phyloP scores from a whole-genome alignment of 805 yeast genomes.

The Myxozyma vanderwaltii region DNA sequence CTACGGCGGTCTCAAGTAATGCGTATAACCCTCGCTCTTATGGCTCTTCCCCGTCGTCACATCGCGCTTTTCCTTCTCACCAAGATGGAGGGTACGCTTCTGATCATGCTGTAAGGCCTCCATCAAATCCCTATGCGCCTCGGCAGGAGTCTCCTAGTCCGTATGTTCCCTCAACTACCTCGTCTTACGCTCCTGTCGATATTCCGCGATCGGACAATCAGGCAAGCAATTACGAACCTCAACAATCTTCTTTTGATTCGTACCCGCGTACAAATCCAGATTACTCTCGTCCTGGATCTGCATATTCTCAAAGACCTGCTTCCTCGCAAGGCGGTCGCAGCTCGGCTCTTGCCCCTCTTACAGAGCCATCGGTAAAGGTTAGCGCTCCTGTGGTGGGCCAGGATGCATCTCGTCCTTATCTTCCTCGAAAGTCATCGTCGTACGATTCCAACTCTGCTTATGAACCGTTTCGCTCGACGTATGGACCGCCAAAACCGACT shows the following conservation, averaged over 20 bases:
- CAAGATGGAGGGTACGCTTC: not conserved
- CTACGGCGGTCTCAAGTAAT: not conserved
- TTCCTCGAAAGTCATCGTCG: constrained; percentile 1
- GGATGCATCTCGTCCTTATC: not conserved
- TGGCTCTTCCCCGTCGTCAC: constrained; percentile 16
- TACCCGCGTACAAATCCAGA: not conserved
- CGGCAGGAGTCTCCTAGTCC: constrained; percentile 17
- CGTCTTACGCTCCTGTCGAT: constrained; percentile 10
- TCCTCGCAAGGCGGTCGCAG: constrained; percentile 10
- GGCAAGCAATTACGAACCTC: constrained; percentile 9
- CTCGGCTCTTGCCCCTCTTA: constrained; percentile 1
- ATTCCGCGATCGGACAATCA: constrained; percentile 5
- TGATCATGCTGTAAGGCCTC: not conserved
- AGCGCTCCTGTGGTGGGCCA: not conserved
- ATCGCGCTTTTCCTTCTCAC: not conserved
- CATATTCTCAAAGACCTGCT: constrained; percentile 6
- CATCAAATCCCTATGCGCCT: constrained; percentile 15
- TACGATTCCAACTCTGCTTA: not conserved
- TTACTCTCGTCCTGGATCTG: constrained; percentile 11
- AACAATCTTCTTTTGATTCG: constrained; percentile 4
- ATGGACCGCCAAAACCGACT: constrained; percentile 20
- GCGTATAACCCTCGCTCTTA: constrained; percentile 13
- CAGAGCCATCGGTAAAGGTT: not conserved
- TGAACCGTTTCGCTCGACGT: constrained; percentile 31
- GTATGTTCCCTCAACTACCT: constrained; percentile 8